A percentile compares a stretch with the other conserved stretches of the same genome.
phyloP scores from a whole-genome alignment of 306 rosid genomes.

The Pyrus bretschneideri region DNA sequence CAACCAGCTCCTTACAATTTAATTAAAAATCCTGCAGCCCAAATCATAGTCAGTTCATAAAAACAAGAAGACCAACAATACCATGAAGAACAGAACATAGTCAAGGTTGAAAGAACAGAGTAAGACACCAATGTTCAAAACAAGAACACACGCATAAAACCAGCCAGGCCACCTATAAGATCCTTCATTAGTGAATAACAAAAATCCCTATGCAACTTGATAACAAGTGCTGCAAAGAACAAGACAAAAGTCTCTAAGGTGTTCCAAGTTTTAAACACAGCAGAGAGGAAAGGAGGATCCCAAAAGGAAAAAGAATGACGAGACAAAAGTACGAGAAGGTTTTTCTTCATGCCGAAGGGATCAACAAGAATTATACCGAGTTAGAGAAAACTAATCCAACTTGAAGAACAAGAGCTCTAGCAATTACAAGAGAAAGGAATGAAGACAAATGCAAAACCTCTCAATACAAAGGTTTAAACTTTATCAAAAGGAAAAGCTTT shows the following conservation, averaged over 20 bases:
- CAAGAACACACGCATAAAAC: background rate
- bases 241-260: background rate
- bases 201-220: background rate
- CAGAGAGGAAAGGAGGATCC: background rate
- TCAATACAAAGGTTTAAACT: background rate
- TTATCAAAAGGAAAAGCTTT: background rate
- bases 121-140: background rate
- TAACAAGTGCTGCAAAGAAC: background rate
- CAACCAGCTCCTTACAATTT: conserved; percentile 45
- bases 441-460: background rate
- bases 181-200: background rate
- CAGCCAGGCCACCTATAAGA: background rate
- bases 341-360: background rate
- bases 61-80: conserved; percentile 23
- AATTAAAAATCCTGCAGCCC: conserved; percentile 48
- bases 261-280: background rate
- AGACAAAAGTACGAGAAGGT: background rate
- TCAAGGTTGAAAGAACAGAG: conserved; percentile 5
- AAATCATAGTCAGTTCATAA: conserved; percentile 36
- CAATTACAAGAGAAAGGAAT: background rate
- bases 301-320: background rate
- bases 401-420: background rate
- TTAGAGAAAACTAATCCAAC: background rate
- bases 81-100: conserved; percentile 11
- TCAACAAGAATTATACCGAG: background rate